Conservation (phyloP, 1,139 yeast species). For the Schizosaccharomyces versatilis region DNA sequence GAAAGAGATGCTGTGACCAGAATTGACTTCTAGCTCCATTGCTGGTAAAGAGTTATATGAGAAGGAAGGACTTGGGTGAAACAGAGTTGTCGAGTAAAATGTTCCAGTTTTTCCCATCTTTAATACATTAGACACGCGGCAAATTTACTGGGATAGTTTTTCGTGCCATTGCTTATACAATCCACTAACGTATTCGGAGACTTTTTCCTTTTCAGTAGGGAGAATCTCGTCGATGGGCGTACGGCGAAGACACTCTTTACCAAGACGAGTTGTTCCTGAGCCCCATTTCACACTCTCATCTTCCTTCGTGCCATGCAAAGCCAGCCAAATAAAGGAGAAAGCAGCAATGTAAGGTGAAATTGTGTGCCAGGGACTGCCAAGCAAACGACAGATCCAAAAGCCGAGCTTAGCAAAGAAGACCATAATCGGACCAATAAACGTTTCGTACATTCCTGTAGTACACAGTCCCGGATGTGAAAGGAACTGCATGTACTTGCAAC, state of each 20-base stretch:
- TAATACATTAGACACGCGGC: too few species aligned
- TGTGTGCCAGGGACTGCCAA: constrained; percentile 76
- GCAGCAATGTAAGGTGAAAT: constrained; percentile 79
- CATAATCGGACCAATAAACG: constrained; percentile 53
- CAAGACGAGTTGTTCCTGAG: constrained; percentile 19
- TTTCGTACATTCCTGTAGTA: constrained; percentile 57
- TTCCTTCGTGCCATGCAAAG: constrained; percentile 17
- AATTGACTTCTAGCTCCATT: too few species aligned
- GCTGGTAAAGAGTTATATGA: too few species aligned
- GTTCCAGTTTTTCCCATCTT: too few species aligned
- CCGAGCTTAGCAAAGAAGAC: constrained; percentile 66
- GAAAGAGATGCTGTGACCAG: too few species aligned
- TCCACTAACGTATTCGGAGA: constrained; percentile 23
- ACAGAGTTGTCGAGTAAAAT: too few species aligned
- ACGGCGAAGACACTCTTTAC: constrained; percentile 3
- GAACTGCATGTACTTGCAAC: constrained; percentile 37
- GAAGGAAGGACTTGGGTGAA: too few species aligned
- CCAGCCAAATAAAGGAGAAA: constrained; percentile 51
- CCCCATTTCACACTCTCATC: constrained; percentile 7
- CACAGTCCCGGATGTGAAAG: constrained; percentile 88
- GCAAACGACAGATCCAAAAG: constrained; percentile 60
- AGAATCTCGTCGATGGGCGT: constrained; percentile 5
- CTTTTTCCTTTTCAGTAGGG: constrained; percentile 14
- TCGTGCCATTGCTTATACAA: constrained; percentile 4
- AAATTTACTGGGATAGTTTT: neutral